These are phyloP conservation scores for Fennellomyces sp. DNA, from an alignment of 371 early-diverging fungal genomes.

Conservation along the genomic window DNA sequence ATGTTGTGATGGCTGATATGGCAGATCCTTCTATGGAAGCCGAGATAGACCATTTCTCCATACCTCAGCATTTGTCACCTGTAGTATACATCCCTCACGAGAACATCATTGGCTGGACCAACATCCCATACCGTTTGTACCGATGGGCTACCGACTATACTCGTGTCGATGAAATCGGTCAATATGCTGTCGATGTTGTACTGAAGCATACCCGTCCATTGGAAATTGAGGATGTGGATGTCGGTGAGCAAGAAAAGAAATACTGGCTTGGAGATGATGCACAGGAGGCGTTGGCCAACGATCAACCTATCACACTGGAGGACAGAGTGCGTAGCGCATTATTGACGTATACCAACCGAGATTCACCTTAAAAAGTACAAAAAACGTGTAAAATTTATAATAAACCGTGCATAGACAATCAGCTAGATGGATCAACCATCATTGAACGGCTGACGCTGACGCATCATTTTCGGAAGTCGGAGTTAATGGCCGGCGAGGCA, in stretches of 20 bases:
- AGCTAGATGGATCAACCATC: too few relatives aligned
- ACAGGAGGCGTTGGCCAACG: constrained; percentile 31
- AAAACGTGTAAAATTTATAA: not conserved
- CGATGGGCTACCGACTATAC: constrained; percentile 63
- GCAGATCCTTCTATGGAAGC: not conserved
- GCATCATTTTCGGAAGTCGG: too few relatives aligned
- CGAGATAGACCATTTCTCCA: not conserved
- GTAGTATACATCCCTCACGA: constrained; percentile 70
- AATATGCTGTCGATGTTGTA: constrained; percentile 57
- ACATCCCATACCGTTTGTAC: constrained; percentile 63
- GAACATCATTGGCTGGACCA: constrained; percentile 70
- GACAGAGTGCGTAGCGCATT: constrained; percentile 33
- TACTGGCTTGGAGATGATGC: constrained; percentile 55
- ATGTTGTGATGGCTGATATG: not conserved
- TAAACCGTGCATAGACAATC: too few relatives aligned
- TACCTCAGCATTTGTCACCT: constrained; percentile 40
- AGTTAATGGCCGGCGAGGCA: too few relatives aligned
- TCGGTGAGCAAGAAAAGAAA: constrained; percentile 57
- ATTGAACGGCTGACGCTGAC: too few relatives aligned
- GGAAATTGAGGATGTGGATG: constrained; percentile 49
- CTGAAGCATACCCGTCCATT: constrained; percentile 59
- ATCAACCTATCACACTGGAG: constrained; percentile 42
- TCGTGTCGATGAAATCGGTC: constrained; percentile 60
- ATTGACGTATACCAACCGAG: constrained; percentile 42
- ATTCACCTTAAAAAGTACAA: constrained; percentile 7